phyloP scores from a whole-genome alignment of 1,284 basidiomycete genomes.

The Cryptococcus neoformans region DNA sequence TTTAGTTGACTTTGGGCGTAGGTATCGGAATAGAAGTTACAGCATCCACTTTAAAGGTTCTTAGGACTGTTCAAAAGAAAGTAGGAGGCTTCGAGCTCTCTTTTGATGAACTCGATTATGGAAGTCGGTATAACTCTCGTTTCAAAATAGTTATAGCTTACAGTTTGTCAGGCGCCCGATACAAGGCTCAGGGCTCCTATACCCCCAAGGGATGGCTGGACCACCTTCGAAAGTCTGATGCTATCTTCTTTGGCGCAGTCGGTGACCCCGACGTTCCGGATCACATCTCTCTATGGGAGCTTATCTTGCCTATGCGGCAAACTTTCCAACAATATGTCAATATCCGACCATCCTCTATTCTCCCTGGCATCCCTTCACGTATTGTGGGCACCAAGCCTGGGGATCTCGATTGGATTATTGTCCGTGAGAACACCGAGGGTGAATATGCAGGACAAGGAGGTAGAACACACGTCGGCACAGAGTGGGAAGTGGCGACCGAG shows the following conservation, averaged over 20 bases:
- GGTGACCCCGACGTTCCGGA: conserved; percentile 54
- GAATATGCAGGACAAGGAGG: conserved; percentile 58
- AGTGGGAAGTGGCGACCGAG: conserved; percentile 47
- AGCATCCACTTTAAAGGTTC: conserved; percentile 45
- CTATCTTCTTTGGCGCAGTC: conserved; percentile 51
- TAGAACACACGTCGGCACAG: conserved; percentile 45
- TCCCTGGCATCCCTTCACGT: conserved; percentile 55
- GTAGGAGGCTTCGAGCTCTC: conserved; percentile 37
- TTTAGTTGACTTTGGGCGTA: neutral
- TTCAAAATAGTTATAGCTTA: neutral
- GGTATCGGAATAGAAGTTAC: conserved; percentile 56
- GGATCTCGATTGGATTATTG: conserved; percentile 55
- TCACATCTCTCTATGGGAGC: conserved; percentile 58
- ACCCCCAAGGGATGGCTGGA: conserved; percentile 47
- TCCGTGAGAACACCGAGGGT: conserved; percentile 59
- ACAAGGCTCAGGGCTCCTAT: conserved; percentile 44
- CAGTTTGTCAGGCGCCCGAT: conserved; percentile 13
- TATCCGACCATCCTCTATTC: conserved; percentile 54
- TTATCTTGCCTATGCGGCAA: conserved; percentile 55
- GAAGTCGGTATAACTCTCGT: conserved; percentile 15
- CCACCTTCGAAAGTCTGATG: conserved; percentile 38
- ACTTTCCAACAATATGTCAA: conserved; percentile 59
- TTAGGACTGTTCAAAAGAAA: conserved; percentile 26
- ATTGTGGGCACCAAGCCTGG: conserved; percentile 43
- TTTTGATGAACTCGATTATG: conserved; percentile 49